These are phyloP conservation scores for Lecanoromycetidae sp. DNA, from an alignment of 2,329 filamentous ascomycete species.

Conservation along the genomic window DNA sequence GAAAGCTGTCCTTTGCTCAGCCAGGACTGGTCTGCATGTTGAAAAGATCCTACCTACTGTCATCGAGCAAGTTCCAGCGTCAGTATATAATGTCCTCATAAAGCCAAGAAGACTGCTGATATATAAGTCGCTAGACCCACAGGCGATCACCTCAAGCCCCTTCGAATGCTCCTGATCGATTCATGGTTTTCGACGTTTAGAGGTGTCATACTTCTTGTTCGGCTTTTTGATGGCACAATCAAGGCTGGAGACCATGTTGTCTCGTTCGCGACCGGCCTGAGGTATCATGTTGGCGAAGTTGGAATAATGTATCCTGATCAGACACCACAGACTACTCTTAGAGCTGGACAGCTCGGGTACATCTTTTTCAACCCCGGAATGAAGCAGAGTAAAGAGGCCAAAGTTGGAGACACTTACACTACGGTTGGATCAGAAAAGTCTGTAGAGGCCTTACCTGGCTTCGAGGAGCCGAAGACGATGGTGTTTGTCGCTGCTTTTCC, in stretches of 20 bases:
- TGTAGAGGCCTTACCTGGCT: conserved; percentile 76
- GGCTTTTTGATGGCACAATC: conserved; percentile 80
- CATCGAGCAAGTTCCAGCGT: conserved; percentile 67
- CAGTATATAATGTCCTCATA: conserved; percentile 20
- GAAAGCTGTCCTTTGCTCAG: conserved; percentile 67
- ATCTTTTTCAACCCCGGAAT: conserved; percentile 97
- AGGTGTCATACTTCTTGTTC: conserved; percentile 80
- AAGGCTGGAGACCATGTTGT: conserved; percentile 72
- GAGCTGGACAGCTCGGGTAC: conserved; percentile 91
- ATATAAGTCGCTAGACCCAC: conserved; percentile 52
- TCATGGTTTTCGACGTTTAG: conserved; percentile 98
- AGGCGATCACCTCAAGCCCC: conserved; percentile 59
- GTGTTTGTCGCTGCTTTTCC: conserved; percentile 97
- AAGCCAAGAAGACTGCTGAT: too few species aligned
- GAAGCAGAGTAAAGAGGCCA: conserved; percentile 91
- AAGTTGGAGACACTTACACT: conserved; percentile 92
- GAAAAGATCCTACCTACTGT: conserved; percentile 71
- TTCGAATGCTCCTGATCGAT: conserved; percentile 82
- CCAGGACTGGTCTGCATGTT: conserved; percentile 88
- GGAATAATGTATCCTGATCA: conserved; percentile 91
- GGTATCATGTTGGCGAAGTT: conserved; percentile 90
- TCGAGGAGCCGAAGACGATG: conserved; percentile 97
- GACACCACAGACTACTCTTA: conserved; percentile 64
- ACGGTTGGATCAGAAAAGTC: conserved; percentile 61
- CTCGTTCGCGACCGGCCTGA: conserved; percentile 75